Percentiles rank a stretch among this genome's conserved stretches.
Evolutionary conservation across 108 stramenopile genomes (phyloP).

Genomic region (Discostella stelligeroides): DNA sequence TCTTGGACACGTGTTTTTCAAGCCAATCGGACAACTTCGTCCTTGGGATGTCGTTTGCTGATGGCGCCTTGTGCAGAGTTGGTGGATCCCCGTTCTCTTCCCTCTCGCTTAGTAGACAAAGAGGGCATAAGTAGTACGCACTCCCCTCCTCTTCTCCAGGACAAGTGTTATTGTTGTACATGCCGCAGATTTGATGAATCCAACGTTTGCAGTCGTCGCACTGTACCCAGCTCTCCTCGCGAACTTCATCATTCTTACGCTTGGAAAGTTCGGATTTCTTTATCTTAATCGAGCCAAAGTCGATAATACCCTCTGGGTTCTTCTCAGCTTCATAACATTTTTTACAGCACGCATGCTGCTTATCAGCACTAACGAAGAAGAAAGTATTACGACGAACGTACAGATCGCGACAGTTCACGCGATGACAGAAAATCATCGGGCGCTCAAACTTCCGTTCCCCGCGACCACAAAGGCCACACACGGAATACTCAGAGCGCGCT

Average conservation of each 20-base stretch:
- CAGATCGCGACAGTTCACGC: slow-evolving; percentile 86
- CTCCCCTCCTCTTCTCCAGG: slow-evolving; percentile 90
- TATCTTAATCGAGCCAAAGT: slow-evolving; percentile 81
- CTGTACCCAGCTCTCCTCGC: slow-evolving; percentile 95
- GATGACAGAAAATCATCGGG: slow-evolving; percentile 96
- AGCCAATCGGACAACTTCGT: slow-evolving; percentile 85
- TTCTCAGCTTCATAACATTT: slow-evolving; percentile 90
- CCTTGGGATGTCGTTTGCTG: slow-evolving; percentile 80
- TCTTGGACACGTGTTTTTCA: slow-evolving; percentile 69
- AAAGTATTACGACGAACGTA: slow-evolving; percentile 93
- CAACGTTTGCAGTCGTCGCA: slow-evolving; percentile 92
- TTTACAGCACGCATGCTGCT: slow-evolving; percentile 94
- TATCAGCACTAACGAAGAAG: slow-evolving; percentile 93
- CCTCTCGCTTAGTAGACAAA: slow-evolving; percentile 75
- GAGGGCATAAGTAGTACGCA: slow-evolving; percentile 77
- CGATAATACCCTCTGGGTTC: slow-evolving; percentile 86
- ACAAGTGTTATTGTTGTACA: slow-evolving; percentile 95
- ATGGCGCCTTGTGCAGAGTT: slow-evolving; percentile 54
- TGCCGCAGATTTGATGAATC: slow-evolving; percentile 97
- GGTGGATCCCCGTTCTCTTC: slow-evolving; percentile 45
- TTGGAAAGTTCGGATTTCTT: slow-evolving; percentile 86
- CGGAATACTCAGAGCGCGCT: slow-evolving; percentile 78
- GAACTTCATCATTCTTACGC: slow-evolving; percentile 94
- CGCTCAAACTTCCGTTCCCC: slow-evolving; percentile 94
- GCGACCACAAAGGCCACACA: slow-evolving; percentile 92